phyloP scores from a whole-genome alignment of 2,329 filamentous ascomycete genomes.

The Penicillium sp. region DNA sequence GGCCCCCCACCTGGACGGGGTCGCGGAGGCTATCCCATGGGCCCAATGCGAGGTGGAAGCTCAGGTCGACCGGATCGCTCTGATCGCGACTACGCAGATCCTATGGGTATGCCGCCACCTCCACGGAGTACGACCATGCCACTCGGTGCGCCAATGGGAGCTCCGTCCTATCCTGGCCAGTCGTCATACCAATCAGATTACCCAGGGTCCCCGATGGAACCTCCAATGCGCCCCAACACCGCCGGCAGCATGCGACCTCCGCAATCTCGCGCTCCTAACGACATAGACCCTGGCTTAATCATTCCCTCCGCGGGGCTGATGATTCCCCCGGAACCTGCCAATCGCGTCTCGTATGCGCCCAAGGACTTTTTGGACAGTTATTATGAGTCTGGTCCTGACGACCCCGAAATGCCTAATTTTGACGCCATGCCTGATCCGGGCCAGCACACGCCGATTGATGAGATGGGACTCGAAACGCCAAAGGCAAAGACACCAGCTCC shows the following conservation, averaged over 20 bases:
- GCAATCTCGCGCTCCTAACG: constrained; percentile 26
- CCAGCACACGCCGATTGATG: constrained; percentile 31
- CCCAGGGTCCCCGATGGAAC: constrained; percentile 15
- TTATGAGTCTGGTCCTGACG: constrained; percentile 52
- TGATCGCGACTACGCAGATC: constrained; percentile 31
- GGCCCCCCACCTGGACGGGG: constrained; percentile 26
- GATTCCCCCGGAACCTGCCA: constrained; percentile 23
- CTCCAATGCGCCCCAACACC: constrained; percentile 29
- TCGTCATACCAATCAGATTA: constrained; percentile 32
- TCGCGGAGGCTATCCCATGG: constrained; percentile 25
- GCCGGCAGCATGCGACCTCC: constrained; percentile 26
- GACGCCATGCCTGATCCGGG: constrained; percentile 53
- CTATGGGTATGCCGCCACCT: constrained; percentile 30
- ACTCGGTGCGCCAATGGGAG: constrained; percentile 9
- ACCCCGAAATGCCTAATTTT: constrained; percentile 66
- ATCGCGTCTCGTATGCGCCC: constrained; percentile 28
- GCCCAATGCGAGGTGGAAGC: constrained; percentile 30
- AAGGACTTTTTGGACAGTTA: constrained; percentile 53
- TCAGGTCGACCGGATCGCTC: constrained; percentile 24
- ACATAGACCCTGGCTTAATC: constrained; percentile 22
- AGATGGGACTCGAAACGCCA: constrained; percentile 39
- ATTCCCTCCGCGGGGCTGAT: constrained; percentile 15
- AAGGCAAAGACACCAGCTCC: constrained; percentile 28
- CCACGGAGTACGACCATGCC: constrained; percentile 44
- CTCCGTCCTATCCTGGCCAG: constrained; percentile 39